Base-by-base conservation (phyloP, 2,329 filamentous ascomycete species). In the Fusarium verrucosum region DNA sequence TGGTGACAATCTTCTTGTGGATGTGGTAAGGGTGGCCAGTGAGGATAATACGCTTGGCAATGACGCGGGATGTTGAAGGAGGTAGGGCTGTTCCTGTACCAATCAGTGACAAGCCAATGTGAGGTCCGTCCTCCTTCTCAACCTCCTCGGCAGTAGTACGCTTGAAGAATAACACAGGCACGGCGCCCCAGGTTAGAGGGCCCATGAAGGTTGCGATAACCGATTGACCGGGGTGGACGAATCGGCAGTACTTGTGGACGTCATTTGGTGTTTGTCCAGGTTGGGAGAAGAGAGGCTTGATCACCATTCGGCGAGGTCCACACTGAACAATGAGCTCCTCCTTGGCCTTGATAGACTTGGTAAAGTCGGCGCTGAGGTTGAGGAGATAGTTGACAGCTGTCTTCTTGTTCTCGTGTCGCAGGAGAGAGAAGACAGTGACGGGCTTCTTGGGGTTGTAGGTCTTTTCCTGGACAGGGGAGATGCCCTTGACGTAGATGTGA, bases 1-100 rank as follows among this genome's bases (percentile, higher is more conserved):
- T 89, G 1, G 96, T 99, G 58, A 99, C 95, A 22, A 99, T 84
- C 78, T 91, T 93, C 85, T 97, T 97, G 87, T 99, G 92, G 76
- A 99, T 99, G 81, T 99, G 97, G 85, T 92, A 97, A 0, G 96
- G 95, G 75, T 99, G 94, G 16, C 95, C 96, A 0, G 95, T 97
- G 55, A 99, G 84, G 66, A 98, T 92, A 70, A 96, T 89, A 49
- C 95, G 90, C 81, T 99, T 99, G 71, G 94, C 94, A 59, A 99
- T 88, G 53, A 99, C 90, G 35, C 95, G 89, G 72, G 75, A 87
- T 74, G 78, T 94, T 77, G 75, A 89, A 4, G 93, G 92, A 0
- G 93, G 88, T 16, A 97, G 84, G 7, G 91, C 88, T 0, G 95
- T 98, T 62, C 96, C 95, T 0, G 92, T 97, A 42, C 86, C 95